Evolutionary conservation across 2,329 filamentous ascomycete genomes (phyloP), one percentile per base, ranked within the genome.

Genomic region (Neurospora sp.): DNA sequence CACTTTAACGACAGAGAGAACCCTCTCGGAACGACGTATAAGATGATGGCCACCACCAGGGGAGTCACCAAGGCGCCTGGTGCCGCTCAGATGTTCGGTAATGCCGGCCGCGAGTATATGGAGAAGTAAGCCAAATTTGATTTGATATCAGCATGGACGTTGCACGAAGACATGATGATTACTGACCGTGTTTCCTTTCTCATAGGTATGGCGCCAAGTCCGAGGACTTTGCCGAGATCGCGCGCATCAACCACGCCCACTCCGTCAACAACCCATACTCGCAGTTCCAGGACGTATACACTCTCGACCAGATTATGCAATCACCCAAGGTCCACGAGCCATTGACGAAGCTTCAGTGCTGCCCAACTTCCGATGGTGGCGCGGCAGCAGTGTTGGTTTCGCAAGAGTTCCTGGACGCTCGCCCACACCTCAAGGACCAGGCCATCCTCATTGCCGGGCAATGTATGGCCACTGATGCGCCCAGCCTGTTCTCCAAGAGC

Each of bases 331-430:
- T 98, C 80, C 89, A 92, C 82, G 88, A 88, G 73, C 95, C 95
- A 17, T 86, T 98, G 69, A 98, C 96, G 70, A 98, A 97, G 82
- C 89, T 98, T n/a, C 96, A 98, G 83, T 98, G 95, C 86, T 97
- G 95, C 82, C 95, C 96, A 1, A 98, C 95, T 0, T 97, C 93
- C 0, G 96, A 98, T 80, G 95, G 95, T 67, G 92, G 90, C 66
- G 95, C 93, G 0, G 93, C 96, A 0, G 92, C 92, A 15, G 90
- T 98, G 39, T 83, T 99, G 68, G 93, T 97, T 69, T 97, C 93
- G 0, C 90, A 97, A 81, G 87, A 86, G 66, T 98, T 97, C 86
- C 87, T 98, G 69, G 91, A 95, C 76, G 90, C 90, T 8, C 88
- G 92, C 28, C 94, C 94, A 1, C 89, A 97, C 76, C 88, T 97